Evolutionary conservation across 768 basidiomycete species (phyloP).

Genomic region (Leucosporidium creatinivorum): DNA sequence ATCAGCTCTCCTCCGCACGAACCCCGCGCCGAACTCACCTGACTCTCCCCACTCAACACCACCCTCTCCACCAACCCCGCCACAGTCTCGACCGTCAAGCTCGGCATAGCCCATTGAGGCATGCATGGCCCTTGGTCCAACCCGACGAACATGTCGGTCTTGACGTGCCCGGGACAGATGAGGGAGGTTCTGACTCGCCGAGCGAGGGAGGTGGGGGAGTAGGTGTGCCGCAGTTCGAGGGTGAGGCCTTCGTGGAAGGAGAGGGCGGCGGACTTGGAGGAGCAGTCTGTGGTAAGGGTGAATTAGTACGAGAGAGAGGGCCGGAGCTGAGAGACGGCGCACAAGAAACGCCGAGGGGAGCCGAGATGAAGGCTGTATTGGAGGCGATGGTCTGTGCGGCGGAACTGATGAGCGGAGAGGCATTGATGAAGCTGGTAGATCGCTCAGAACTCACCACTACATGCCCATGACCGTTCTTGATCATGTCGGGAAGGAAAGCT

Average conservation of each 20-base stretch:
- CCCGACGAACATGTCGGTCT: conserved; percentile 66
- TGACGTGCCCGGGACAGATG: conserved; percentile 69
- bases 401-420: too few species aligned
- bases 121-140: conserved; percentile 35
- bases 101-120: conserved; percentile 10
- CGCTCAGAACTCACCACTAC: conserved; percentile 53
- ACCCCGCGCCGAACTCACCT: conserved; percentile 7
- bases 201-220: conserved; percentile 51
- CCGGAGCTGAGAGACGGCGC: not conserved
- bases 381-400: conserved; percentile 63
- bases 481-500: conserved; percentile 83
- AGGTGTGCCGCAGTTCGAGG: conserved; percentile 55
- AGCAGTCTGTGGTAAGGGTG: conserved; percentile 69
- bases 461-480: conserved; percentile 70
- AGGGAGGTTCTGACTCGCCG: conserved; percentile 81
- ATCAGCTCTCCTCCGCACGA: not conserved
- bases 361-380: conserved; percentile 62
- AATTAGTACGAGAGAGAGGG: not conserved
- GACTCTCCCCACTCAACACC: conserved; percentile 23
- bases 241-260: conserved; percentile 75
- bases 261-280: conserved; percentile 83
- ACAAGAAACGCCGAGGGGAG: conserved; percentile 16
- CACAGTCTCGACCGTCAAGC: conserved; percentile 18
- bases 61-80: conserved; percentile 10
- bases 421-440: too few species aligned